These are phyloP conservation scores for Annulohypoxylon bovei DNA, from an alignment of 495 filamentous ascomycete genomes.

Conservation along the genomic window DNA sequence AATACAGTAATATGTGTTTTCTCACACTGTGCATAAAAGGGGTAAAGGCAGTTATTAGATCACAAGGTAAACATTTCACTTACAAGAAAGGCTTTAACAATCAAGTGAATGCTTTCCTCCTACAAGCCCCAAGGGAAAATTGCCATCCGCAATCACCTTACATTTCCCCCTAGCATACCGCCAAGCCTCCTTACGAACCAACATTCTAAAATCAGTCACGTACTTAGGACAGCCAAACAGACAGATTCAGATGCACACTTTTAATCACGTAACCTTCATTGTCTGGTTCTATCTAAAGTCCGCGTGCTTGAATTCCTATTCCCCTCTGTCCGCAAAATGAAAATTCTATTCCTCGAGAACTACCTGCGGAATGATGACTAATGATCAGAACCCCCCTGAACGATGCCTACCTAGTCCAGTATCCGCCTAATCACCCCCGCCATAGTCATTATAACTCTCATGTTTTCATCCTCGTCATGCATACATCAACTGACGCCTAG, in stretches of 20 bases:
- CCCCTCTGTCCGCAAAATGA: constrained; percentile 13
- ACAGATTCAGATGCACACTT: neutral
- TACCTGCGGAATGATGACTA: constrained; percentile 10
- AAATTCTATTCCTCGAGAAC: constrained; percentile 38
- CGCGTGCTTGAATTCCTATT: constrained; percentile 14
- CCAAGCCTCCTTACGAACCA: neutral
- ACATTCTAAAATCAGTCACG: neutral
- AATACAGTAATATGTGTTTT: too few relatives aligned
- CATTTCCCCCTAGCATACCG: neutral
- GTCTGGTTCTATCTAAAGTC: constrained; percentile 37
- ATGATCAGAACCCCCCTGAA: constrained; percentile 18
- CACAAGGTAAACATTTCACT: too few relatives aligned
- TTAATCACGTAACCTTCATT: constrained; percentile 26
- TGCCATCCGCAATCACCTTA: neutral
- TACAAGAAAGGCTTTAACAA: too few relatives aligned
- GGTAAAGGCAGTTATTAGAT: neutral
- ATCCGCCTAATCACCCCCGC: constrained; percentile 29
- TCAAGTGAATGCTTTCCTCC: too few relatives aligned
- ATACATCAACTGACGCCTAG: neutral
- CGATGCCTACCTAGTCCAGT: constrained; percentile 38
- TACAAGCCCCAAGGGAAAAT: too few relatives aligned
- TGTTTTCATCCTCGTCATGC: constrained; percentile 27
- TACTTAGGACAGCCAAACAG: neutral
- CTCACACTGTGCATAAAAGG: too few relatives aligned
- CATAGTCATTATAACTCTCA: constrained; percentile 31